Percentiles rank a stretch among this genome's conserved stretches.
Evolutionary conservation across 1,139 yeast species (phyloP).

Genomic region (Suhomyces maxii): DNA sequence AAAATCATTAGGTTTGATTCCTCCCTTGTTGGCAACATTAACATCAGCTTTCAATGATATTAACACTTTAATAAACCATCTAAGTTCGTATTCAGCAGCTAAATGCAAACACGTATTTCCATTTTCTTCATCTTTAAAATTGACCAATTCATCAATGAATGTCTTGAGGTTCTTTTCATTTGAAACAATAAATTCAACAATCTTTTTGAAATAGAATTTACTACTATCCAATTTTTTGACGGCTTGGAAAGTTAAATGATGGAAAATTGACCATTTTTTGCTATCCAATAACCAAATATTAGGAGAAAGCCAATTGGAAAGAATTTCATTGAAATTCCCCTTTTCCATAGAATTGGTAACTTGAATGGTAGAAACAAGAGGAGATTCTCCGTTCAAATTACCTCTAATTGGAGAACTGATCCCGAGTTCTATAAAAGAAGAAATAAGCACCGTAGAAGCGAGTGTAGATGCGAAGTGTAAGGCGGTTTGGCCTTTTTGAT

Average conservation of each 20-base stretch:
- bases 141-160: constrained; percentile 65
- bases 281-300: constrained; percentile 38
- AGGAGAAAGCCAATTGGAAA: constrained; percentile 40
- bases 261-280: constrained; percentile 37
- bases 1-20: constrained; percentile 82
- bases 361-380: constrained; percentile 40
- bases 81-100: constrained; percentile 86
- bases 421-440: constrained; percentile 36
- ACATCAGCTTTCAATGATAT: constrained; percentile 87
- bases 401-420: constrained; percentile 47
- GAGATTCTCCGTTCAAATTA: constrained; percentile 40
- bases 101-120: constrained; percentile 90
- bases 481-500: constrained; percentile 45
- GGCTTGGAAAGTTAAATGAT: constrained; percentile 34
- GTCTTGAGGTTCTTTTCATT: constrained; percentile 55
- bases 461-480: constrained; percentile 49
- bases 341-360: constrained; percentile 50
- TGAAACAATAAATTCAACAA: constrained; percentile 76
- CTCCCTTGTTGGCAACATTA: constrained; percentile 74
- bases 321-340: constrained; percentile 39
- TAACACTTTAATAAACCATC: constrained; percentile 75
- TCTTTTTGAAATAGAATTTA: constrained; percentile 72
- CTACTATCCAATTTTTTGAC: constrained; percentile 32
- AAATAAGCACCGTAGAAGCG: constrained; percentile 40
- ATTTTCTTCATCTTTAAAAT: constrained; percentile 68